Conservation (phyloP, 495 filamentous ascomycete genomes). For the Emericellopsis terricola region DNA sequence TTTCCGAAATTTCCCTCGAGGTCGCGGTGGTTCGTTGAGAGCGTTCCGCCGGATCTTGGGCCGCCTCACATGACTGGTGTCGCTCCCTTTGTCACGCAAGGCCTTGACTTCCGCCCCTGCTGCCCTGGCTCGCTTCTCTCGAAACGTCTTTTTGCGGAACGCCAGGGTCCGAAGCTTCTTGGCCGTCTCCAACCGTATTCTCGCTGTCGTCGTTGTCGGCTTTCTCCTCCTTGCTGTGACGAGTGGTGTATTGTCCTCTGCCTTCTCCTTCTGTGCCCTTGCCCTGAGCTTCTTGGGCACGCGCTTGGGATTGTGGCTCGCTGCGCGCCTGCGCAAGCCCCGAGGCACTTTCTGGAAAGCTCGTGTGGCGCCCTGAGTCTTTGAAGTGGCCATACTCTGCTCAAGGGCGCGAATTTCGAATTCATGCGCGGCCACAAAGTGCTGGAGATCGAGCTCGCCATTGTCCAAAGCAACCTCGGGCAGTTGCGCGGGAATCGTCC, state of each 20-base stretch:
- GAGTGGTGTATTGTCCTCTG: constrained; percentile 81
- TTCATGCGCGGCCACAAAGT: constrained; percentile 67
- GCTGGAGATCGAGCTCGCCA: constrained; percentile 60
- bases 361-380: constrained; percentile 43
- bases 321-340: constrained; percentile 67
- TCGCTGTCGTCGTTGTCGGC: constrained; percentile 44
- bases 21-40: constrained; percentile 45
- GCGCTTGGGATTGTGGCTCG: constrained; percentile 84
- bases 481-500: constrained; percentile 55
- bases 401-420: constrained; percentile 81
- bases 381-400: constrained; percentile 56
- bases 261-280: constrained; percentile 65
- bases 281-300: constrained; percentile 63
- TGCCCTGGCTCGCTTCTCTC: constrained; percentile 20
- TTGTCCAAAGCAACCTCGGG: constrained; percentile 52
- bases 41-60: constrained; percentile 51
- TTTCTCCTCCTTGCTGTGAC: constrained; percentile 53
- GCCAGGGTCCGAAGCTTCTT: constrained; percentile 52
- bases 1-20: constrained; percentile 60
- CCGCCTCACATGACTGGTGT: constrained; percentile 4
- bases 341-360: constrained; percentile 85
- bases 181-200: constrained; percentile 68
- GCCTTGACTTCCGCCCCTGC: constrained; percentile 1
- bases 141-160: constrained; percentile 33
- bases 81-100: too few relatives aligned